Percentiles rank a stretch among this genome's conserved stretches.
Conservation (phyloP, 148 eudicot species). For the Chenopodium formosanum region DNA sequence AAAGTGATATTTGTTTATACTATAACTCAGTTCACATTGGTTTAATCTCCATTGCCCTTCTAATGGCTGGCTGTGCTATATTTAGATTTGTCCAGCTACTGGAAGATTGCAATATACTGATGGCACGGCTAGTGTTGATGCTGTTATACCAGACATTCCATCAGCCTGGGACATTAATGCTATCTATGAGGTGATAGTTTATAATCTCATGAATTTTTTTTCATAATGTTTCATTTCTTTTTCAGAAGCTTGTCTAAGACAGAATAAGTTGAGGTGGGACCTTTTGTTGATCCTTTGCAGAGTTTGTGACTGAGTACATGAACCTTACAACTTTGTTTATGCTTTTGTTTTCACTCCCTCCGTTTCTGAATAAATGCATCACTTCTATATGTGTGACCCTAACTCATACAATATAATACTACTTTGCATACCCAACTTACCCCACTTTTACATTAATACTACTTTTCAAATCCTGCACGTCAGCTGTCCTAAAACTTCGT, state of each 20-base stretch:
- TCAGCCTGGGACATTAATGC: conserved; percentile 49
- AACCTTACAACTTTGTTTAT: not conserved
- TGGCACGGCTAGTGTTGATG: conserved; percentile 74
- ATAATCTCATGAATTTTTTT: not conserved
- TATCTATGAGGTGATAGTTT: conserved; percentile 58
- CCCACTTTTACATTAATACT: too few species aligned
- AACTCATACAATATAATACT: too few species aligned
- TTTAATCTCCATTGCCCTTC: not conserved
- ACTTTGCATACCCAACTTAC: too few species aligned
- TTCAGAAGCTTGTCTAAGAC: not conserved
- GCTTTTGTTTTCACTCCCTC: not conserved
- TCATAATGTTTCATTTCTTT: not conserved
- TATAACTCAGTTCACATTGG: not conserved
- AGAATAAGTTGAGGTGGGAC: not conserved
- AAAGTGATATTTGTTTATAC: not conserved
- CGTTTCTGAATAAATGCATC: too few species aligned
- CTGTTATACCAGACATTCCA: conserved; percentile 61
- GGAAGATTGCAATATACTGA: conserved; percentile 80
- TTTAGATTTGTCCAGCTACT: conserved; percentile 61
- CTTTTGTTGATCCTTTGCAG: not conserved
- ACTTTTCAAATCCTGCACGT: too few species aligned
- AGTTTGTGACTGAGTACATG: not conserved
- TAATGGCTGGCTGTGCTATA: conserved; percentile 14
- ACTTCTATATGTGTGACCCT: too few species aligned
- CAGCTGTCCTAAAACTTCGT: too few species aligned